Conservation (phyloP, 768 basidiomycete species). For the Trametes gibbosa region DNA sequence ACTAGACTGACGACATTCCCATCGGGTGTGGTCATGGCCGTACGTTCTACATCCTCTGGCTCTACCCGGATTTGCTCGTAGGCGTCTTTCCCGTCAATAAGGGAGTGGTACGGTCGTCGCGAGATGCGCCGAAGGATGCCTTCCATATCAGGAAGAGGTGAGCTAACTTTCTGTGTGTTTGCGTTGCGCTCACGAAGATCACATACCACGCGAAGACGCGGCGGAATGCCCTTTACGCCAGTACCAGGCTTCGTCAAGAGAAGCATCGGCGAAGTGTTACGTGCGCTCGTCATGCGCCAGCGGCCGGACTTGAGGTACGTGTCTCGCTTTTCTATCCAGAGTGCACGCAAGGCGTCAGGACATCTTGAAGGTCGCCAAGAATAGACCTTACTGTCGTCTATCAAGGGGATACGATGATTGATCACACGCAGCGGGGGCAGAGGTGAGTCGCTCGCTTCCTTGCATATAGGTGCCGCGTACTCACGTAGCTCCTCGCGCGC, state of each 20-base stretch:
- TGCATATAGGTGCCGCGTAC: constrained; percentile 14
- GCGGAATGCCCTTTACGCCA: constrained; percentile 1
- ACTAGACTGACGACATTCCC: constrained; percentile 32
- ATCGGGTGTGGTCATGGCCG: constrained; percentile 27
- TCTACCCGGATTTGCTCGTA: constrained; percentile 31
- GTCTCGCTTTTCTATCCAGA: constrained; percentile 31
- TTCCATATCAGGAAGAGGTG: constrained; percentile 30
- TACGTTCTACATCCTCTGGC: constrained; percentile 20
- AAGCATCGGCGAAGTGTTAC: constrained; percentile 34
- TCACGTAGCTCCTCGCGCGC: neutral
- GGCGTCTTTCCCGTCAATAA: constrained; percentile 29
- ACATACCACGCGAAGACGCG: constrained; percentile 9
- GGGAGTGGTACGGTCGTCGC: constrained; percentile 6
- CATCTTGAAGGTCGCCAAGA: constrained; percentile 37
- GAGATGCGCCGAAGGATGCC: constrained; percentile 21
- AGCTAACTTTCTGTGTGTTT: constrained; percentile 25
- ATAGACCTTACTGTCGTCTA: constrained; percentile 32
- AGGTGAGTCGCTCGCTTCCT: constrained; percentile 15
- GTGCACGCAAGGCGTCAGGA: constrained; percentile 28
- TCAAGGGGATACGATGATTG: constrained; percentile 37
- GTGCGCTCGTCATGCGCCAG: constrained; percentile 29
- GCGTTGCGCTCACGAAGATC: constrained; percentile 20
- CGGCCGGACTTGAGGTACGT: constrained; percentile 30
- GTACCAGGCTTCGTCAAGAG: constrained; percentile 28
- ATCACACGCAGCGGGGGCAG: constrained; percentile 31